Conservation (phyloP, 768 basidiomycete species). For the Pulveroboletus sp. region DNA sequence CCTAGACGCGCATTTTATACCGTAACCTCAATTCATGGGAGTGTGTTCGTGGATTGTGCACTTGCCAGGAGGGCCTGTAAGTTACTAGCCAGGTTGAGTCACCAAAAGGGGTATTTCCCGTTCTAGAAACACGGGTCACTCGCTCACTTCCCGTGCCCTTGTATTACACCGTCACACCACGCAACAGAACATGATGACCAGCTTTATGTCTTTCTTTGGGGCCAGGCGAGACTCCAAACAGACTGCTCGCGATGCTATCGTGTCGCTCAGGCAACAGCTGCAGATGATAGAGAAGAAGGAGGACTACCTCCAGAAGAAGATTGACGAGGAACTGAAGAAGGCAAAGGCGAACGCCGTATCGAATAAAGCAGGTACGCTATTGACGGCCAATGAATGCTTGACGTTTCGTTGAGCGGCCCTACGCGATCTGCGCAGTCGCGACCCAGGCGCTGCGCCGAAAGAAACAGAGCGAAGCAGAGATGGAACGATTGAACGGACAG, state of each 20-base stretch:
- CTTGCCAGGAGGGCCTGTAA: too few relatives aligned
- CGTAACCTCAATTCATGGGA: slow-evolving; percentile 26
- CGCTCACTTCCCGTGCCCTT: too few relatives aligned
- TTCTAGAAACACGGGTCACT: slow-evolving; percentile 20
- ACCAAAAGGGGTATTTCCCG: slow-evolving; percentile 23
- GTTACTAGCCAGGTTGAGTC: too few relatives aligned
- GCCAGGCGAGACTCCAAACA: slow-evolving; percentile 79
- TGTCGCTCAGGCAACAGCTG: slow-evolving; percentile 87
- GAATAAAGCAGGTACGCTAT: slow-evolving; percentile 80
- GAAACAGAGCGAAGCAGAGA: slow-evolving; percentile 82
- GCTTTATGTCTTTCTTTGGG: slow-evolving; percentile 86
- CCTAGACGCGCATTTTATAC: slow-evolving; percentile 28
- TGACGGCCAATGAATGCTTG: not conserved
- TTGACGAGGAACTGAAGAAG: slow-evolving; percentile 90
- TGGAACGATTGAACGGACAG: slow-evolving; percentile 80
- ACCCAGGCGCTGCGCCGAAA: slow-evolving; percentile 88
- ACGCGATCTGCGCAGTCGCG: slow-evolving; percentile 55
- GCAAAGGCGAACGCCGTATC: slow-evolving; percentile 90
- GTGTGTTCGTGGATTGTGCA: slow-evolving; percentile 1
- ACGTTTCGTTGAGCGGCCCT: slow-evolving; percentile 9
- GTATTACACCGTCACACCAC: too few relatives aligned
- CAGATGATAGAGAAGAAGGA: slow-evolving; percentile 99
- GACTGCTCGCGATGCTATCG: slow-evolving; percentile 88
- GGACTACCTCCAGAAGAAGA: slow-evolving; percentile 93
- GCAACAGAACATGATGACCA: slow-evolving; percentile 54